Conservation (phyloP, 1,284 basidiomycete genomes). For the Baeospora myosura region DNA sequence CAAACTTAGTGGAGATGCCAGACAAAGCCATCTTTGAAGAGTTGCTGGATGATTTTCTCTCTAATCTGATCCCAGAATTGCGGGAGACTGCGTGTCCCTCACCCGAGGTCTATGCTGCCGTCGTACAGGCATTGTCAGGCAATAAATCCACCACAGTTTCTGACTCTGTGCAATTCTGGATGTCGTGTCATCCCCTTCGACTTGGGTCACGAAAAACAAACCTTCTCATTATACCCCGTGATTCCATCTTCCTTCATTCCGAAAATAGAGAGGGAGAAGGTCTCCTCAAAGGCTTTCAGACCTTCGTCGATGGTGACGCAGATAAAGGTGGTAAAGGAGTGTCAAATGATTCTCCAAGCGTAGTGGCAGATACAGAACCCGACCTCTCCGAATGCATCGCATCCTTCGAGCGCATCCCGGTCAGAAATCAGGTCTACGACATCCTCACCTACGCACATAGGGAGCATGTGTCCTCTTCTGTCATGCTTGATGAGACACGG, state of each 20-base stretch:
- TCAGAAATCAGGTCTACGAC: constrained; percentile 61
- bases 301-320: no score
- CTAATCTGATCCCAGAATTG: constrained; percentile 45
- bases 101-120: constrained; percentile 43
- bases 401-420: constrained; percentile 58
- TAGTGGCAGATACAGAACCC: no score
- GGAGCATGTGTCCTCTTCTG: constrained; percentile 42
- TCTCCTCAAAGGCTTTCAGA: no score
- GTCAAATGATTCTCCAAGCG: no score
- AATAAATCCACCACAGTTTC: constrained; percentile 35
- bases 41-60: constrained; percentile 40
- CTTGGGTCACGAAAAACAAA: constrained; percentile 45
- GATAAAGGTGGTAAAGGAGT: no score
- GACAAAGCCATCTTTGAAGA: constrained; percentile 45
- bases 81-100: constrained; percentile 53
- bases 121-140: constrained; percentile 41
- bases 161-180: constrained; percentile 46
- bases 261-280: no score
- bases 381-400: no score
- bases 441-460: constrained; percentile 60
- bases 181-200: constrained; percentile 50
- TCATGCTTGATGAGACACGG: constrained; percentile 49
- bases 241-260: no score
- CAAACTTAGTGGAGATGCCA: constrained; percentile 56
- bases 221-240: constrained; percentile 46